phyloP scores from a whole-genome alignment of 768 basidiomycete species.

The Amanita subjunquillea region DNA sequence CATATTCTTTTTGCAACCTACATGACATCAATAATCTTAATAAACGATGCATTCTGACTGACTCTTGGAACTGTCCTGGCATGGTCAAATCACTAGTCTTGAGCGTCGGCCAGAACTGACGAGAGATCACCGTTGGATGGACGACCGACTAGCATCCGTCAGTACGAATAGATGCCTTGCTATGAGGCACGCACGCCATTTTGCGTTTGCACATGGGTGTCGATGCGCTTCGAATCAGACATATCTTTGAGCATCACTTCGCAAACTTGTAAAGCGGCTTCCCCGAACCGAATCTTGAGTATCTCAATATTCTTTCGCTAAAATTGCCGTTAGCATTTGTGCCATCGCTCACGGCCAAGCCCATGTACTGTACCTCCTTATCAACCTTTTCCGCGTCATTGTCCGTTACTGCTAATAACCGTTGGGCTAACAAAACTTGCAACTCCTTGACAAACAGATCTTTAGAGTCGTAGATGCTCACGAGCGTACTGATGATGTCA shows the following conservation, averaged over 20 bases:
- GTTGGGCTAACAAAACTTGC: slow-evolving; percentile 83
- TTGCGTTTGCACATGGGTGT: slow-evolving; percentile 79
- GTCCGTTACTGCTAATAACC: slow-evolving; percentile 70
- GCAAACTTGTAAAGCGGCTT: slow-evolving; percentile 85
- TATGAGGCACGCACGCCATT: slow-evolving; percentile 35
- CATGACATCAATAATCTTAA: not conserved
- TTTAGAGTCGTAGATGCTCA: slow-evolving; percentile 95
- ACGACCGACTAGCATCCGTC: slow-evolving; percentile 43
- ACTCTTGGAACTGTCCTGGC: slow-evolving; percentile 82
- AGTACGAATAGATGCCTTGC: not conserved
- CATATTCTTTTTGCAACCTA: slow-evolving; percentile 71
- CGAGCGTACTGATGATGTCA: slow-evolving; percentile 92
- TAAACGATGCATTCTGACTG: slow-evolving; percentile 14
- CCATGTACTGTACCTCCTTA: slow-evolving; percentile 32
- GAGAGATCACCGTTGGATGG: slow-evolving; percentile 86
- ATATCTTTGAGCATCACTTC: slow-evolving; percentile 98
- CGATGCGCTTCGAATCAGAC: slow-evolving; percentile 86
- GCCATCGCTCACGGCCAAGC: not conserved
- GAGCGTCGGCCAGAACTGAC: slow-evolving; percentile 90
- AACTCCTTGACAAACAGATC: slow-evolving; percentile 95
- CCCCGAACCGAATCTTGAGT: slow-evolving; percentile 92
- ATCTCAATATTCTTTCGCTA: slow-evolving; percentile 91
- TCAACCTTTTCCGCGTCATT: slow-evolving; percentile 77
- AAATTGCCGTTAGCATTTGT: slow-evolving; percentile 3
- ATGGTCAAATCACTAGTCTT: slow-evolving; percentile 64